phyloP scores from a whole-genome alignment of 139 green algal species.

The Chlorella sp. region DNA sequence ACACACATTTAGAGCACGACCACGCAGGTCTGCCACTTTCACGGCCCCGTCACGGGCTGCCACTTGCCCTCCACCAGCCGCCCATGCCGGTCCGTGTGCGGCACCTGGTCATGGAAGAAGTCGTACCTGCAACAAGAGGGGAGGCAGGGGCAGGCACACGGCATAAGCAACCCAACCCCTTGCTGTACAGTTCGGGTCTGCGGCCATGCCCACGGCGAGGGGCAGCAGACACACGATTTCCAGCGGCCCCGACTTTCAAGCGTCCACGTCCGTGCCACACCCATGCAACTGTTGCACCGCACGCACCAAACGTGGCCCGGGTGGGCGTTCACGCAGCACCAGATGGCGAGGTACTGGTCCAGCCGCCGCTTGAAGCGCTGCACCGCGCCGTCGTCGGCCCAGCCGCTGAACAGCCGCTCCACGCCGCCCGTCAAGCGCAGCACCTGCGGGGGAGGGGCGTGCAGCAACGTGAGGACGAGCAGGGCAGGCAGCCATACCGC shows the following conservation, averaged over 20 bases:
- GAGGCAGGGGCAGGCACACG: background rate
- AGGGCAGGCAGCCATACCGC: background rate
- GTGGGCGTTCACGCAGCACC: slow-evolving; percentile 89
- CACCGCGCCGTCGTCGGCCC: slow-evolving; percentile 31
- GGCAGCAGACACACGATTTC: background rate
- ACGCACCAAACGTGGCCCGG: slow-evolving; percentile 86
- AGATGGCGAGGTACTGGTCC: slow-evolving; percentile 75
- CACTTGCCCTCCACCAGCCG: slow-evolving; percentile 56
- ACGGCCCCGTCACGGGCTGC: slow-evolving; percentile 67
- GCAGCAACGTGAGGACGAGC: background rate
- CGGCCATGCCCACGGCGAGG: background rate
- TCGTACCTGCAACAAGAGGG: slow-evolving; percentile 67
- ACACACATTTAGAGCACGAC: too few relatives aligned
- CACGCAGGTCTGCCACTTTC: too few relatives aligned
- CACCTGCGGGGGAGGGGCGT: slow-evolving; percentile 32
- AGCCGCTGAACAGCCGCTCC: slow-evolving; percentile 56
- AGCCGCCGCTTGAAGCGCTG: slow-evolving; percentile 70
- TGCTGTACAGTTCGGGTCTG: too few relatives aligned
- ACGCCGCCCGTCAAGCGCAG: slow-evolving; percentile 63
- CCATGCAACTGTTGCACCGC: background rate
- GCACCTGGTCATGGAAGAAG: slow-evolving; percentile 71
- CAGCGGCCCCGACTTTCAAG: background rate
- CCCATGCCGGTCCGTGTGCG: slow-evolving; percentile 74
- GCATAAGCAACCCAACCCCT: too few relatives aligned
- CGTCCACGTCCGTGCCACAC: background rate